These are phyloP conservation scores for Clavaria fumosa DNA, from an alignment of 768 basidiomycete species.

Conservation along the genomic window DNA sequence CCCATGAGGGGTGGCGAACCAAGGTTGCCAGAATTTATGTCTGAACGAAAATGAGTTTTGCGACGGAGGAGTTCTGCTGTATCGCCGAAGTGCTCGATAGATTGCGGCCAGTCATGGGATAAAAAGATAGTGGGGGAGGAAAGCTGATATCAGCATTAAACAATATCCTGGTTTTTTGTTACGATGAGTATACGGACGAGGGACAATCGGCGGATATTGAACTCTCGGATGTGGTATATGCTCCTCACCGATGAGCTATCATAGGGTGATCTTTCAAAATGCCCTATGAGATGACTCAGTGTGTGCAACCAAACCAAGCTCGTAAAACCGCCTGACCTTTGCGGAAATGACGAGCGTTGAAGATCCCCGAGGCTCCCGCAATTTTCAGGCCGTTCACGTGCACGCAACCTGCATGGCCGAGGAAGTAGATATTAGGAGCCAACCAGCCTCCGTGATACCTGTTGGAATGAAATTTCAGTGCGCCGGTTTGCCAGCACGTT, in stretches of 20 bases:
- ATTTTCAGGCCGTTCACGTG: slow-evolving; percentile 80
- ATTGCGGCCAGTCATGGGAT: slow-evolving; percentile 93
- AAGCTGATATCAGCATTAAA: too few species aligned
- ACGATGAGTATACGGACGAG: too few species aligned
- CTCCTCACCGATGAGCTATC: slow-evolving; percentile 56
- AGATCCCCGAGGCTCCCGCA: slow-evolving; percentile 87
- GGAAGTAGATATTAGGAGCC: slow-evolving; percentile 91
- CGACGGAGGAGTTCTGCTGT: slow-evolving; percentile 43
- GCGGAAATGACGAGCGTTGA: slow-evolving; percentile 59
- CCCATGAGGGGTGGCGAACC: slow-evolving; percentile 82
- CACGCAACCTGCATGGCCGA: slow-evolving; percentile 83
- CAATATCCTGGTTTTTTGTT: too few species aligned
- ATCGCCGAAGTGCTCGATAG: slow-evolving; percentile 74
- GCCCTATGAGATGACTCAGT: slow-evolving; percentile 34
- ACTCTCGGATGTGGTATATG: slow-evolving; percentile 85
- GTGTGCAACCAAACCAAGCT: too few species aligned
- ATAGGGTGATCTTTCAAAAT: slow-evolving; percentile 76
- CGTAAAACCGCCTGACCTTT: slow-evolving; percentile 39
- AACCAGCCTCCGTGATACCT: slow-evolving; percentile 97
- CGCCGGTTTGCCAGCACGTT: too few species aligned
- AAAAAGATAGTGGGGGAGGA: slow-evolving; percentile 62
- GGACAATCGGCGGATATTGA: slow-evolving; percentile 63
- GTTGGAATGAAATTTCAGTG: too few species aligned
- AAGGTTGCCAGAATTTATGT: slow-evolving; percentile 49
- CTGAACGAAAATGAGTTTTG: slow-evolving; percentile 64